Conservation (phyloP, 1,139 yeast genomes). For the Kodamaea arcana region DNA sequence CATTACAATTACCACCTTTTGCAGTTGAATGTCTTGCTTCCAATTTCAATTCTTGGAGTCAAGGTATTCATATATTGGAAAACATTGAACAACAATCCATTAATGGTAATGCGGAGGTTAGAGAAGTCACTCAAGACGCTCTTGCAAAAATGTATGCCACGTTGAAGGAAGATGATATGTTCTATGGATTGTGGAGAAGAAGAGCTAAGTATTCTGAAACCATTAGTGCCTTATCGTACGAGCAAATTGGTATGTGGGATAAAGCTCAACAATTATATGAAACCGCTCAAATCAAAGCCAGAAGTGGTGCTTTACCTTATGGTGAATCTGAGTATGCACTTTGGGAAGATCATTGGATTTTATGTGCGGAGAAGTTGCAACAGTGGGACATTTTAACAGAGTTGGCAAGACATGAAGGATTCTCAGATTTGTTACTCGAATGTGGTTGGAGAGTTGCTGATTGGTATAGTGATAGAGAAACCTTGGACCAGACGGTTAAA, state of each 20-base stretch:
- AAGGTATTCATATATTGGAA: slow-evolving; percentile 79
- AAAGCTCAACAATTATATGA: slow-evolving; percentile 92
- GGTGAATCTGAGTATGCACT: slow-evolving; percentile 92
- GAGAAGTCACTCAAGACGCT: slow-evolving; percentile 88
- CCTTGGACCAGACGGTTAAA: slow-evolving; percentile 89
- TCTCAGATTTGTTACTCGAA: slow-evolving; percentile 86
- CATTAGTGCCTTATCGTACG: slow-evolving; percentile 86
- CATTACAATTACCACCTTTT: slow-evolving; percentile 88
- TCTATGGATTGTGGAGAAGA: slow-evolving; percentile 96
- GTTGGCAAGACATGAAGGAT: slow-evolving; percentile 95
- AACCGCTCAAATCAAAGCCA: slow-evolving; percentile 94
- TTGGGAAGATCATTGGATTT: slow-evolving; percentile 99
- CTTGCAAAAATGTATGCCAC: slow-evolving; percentile 83
- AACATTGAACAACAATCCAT: slow-evolving; percentile 64
- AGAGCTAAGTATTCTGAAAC: slow-evolving; percentile 93
- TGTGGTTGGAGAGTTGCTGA: slow-evolving; percentile 99
- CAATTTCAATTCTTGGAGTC: slow-evolving; percentile 89
- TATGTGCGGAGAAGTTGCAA: slow-evolving; percentile 94
- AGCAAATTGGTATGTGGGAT: slow-evolving; percentile 94
- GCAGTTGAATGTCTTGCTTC: slow-evolving; percentile 84
- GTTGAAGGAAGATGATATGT: slow-evolving; percentile 92
- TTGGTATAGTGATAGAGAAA: slow-evolving; percentile 94
- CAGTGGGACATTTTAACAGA: slow-evolving; percentile 98
- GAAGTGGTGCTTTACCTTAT: slow-evolving; percentile 93
- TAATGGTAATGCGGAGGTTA: slow-evolving; percentile 67